A percentile compares a stretch with the other conserved stretches of the same genome.
phyloP scores from a whole-genome alignment of 2,329 filamentous ascomycete species.

The Cladosporium oxysporum region DNA sequence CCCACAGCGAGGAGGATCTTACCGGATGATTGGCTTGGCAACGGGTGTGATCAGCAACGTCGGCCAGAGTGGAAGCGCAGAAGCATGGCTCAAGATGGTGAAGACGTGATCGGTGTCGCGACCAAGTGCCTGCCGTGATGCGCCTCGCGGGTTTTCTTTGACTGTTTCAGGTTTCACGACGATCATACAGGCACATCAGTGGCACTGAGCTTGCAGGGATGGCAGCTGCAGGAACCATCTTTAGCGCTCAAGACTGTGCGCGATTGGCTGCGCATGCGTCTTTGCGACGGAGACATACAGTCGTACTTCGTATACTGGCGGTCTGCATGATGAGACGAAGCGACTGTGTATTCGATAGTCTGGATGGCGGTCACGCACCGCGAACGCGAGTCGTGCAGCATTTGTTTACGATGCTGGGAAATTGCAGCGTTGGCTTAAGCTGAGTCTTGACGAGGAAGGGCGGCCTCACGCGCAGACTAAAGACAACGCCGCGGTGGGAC shows the following conservation, averaged over 20 bases:
- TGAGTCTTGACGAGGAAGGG: conserved; percentile 15
- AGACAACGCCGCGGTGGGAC: conserved; percentile 18
- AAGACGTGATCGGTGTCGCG: neutral
- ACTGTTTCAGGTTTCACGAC: conserved; percentile 14
- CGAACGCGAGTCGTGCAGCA: conserved; percentile 9
- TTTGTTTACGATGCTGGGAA: neutral
- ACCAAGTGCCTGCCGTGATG: conserved; percentile 1
- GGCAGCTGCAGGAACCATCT: conserved; percentile 12
- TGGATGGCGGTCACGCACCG: neutral
- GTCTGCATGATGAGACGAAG: neutral
- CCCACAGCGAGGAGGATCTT: conserved; percentile 6
- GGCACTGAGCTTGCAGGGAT: conserved; percentile 1
- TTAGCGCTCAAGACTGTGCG: neutral
- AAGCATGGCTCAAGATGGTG: conserved; percentile 4
- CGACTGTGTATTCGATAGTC: neutral
- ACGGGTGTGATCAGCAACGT: conserved; percentile 15
- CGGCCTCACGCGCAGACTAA: conserved; percentile 9
- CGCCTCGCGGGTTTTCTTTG: neutral
- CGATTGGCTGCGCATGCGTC: conserved; percentile 8
- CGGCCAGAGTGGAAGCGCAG: neutral
- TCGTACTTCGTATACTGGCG: neutral
- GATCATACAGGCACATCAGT: conserved; percentile 17
- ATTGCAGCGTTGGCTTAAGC: neutral
- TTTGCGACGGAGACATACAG: neutral
- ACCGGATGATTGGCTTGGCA: conserved; percentile 16